Evolutionary conservation across 495 filamentous ascomycete genomes (phyloP).

Genomic region (Haplographium delicatum): DNA sequence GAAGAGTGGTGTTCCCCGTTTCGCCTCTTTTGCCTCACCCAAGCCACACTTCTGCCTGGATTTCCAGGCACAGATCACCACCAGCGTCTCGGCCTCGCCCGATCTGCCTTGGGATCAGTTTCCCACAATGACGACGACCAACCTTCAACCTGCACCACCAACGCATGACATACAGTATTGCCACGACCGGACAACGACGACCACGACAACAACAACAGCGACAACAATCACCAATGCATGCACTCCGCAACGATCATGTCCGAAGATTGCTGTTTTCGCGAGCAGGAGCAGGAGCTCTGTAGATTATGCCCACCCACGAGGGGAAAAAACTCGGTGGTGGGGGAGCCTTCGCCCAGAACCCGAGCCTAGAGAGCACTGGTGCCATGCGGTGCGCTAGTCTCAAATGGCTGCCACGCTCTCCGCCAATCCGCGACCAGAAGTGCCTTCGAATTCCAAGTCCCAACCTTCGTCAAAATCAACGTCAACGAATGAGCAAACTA

Average conservation of each 20-base stretch:
- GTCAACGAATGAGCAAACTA: constrained; percentile 20
- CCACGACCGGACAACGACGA: no score
- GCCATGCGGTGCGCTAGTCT: constrained; percentile 2
- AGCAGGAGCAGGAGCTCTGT: no score
- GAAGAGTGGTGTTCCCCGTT: no score
- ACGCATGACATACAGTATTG: no score
- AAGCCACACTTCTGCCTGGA: neutral
- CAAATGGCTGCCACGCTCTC: neutral
- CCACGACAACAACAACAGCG: no score
- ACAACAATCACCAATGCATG: no score
- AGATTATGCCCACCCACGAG: no score
- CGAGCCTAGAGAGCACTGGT: neutral
- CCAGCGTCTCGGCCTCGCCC: neutral
- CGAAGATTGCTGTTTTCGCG: no score
- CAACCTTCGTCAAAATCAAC: constrained; percentile 15
- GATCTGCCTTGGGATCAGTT: constrained; percentile 4
- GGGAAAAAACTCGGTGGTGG: no score
- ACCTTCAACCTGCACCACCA: no score
- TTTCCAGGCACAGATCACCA: neutral
- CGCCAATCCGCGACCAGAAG: constrained; percentile 22
- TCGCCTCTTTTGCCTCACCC: neutral
- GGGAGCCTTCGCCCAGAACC: no score
- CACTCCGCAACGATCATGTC: constrained; percentile 10
- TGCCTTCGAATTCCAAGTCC: constrained; percentile 7
- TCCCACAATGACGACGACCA: no score